Conservation (phyloP, 2,329 filamentous ascomycete species). For the Neospermospora avenae region DNA sequence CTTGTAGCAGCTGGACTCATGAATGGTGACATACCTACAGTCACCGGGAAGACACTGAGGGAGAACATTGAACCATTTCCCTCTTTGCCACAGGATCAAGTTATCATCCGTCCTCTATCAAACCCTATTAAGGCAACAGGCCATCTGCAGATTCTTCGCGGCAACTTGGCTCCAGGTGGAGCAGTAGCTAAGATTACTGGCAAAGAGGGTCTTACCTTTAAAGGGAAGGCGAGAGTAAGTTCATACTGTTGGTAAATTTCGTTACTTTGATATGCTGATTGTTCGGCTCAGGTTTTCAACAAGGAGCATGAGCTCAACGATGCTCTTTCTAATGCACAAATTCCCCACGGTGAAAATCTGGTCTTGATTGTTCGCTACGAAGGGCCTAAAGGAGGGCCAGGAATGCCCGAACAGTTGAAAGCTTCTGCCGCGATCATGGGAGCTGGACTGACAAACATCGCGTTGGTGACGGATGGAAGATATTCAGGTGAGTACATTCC, state of each 20-base stretch:
- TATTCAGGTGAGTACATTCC: constrained; percentile 60
- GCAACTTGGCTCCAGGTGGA: constrained; percentile 84
- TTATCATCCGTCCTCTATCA: constrained; percentile 74
- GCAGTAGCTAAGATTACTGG: constrained; percentile 96
- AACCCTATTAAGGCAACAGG: constrained; percentile 78
- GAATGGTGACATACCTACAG: constrained; percentile 73
- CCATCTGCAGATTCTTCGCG: constrained; percentile 83
- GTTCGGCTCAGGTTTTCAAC: constrained; percentile 60
- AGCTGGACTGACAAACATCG: constrained; percentile 80
- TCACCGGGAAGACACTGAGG: constrained; percentile 79
- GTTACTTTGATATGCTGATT: neutral
- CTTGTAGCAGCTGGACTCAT: constrained; percentile 73
- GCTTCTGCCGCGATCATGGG: constrained; percentile 91
- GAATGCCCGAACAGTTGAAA: constrained; percentile 94
- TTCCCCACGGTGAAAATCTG: constrained; percentile 73
- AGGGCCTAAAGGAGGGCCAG: constrained; percentile 87
- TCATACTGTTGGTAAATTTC: neutral
- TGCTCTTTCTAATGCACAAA: constrained; percentile 66
- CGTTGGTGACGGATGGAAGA: constrained; percentile 86
- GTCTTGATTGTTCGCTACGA: constrained; percentile 92
- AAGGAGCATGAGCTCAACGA: constrained; percentile 77
- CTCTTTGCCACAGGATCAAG: constrained; percentile 72
- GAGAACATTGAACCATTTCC: constrained; percentile 79
- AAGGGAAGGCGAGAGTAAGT: constrained; percentile 61
- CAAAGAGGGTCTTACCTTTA: constrained; percentile 84